Base-by-base conservation (phyloP, 2,329 filamentous ascomycete species). In the Sphaerulina vaccinii region DNA sequence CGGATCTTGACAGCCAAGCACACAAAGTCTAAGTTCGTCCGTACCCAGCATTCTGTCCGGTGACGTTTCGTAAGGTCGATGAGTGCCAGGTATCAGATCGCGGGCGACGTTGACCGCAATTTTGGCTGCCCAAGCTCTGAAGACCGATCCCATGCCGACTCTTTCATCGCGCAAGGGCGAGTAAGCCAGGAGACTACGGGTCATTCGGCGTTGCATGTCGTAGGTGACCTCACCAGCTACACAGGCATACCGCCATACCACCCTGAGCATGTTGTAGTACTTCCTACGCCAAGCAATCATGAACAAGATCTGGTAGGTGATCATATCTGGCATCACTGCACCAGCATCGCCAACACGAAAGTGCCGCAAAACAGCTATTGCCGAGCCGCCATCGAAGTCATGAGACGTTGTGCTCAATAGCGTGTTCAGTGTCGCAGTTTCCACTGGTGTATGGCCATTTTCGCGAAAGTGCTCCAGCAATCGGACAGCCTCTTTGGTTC, bases 201-300 rank as follows among this genome's bases (percentile, higher is more conserved):
- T 15, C 13, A 65, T 52, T 23, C 46, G 51, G 16, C 33, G 15
- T 4, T 46, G 33, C 40, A 63, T 53, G 3, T 19, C 5, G n/a
- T 35, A 44, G 3, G 40, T 39, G 5, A 63, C 55, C 13, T 63
- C 46, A 3, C 65, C 65, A 16, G 52, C 42, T 13, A 58, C 55
- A 49, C 65, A 68, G 13, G 65, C 65, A 51, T 69, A 67, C 6
- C 63, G 60, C 67, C 67, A 70, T 15, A 69, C 49, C 1, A 68
- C 62, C 15, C 65, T 56, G n/a, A 65, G 45, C 40, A 62, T 58
- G 38, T 69, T 69, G 55, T 56, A 63, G 43, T 55, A 58, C 7
- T 52, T 49, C 5, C 41, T 18, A 3, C 44, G 36, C 61, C 60
- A 66, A 1, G 64, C 65, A 11, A 68, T 39, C 6, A 27, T 27